Percentiles rank a stretch among this genome's conserved stretches.
These are phyloP conservation scores for Cytidiella melzeri DNA, from an alignment of 768 basidiomycete species.

Conservation along the genomic window DNA sequence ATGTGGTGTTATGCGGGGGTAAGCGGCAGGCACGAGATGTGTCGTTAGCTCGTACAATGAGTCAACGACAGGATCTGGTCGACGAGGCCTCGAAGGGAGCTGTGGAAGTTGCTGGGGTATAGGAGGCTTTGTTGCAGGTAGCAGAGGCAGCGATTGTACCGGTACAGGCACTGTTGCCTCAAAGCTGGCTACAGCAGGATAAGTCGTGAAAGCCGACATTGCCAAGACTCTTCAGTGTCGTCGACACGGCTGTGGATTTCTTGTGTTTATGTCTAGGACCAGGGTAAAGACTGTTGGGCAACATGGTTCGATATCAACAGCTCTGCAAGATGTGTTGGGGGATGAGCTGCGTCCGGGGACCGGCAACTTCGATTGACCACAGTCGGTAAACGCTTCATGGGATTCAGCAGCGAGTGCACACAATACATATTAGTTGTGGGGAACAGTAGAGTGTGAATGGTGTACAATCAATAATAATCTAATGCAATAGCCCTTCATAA, in stretches of 20 bases:
- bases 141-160: constrained; percentile 6
- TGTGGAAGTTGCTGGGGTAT: constrained; percentile 21
- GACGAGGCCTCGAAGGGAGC: constrained; percentile 35
- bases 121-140: constrained; percentile 18
- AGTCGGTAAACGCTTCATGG: no score
- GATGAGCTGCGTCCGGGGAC: no score
- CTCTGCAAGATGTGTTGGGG: no score
- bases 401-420: no score
- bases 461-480: background rate
- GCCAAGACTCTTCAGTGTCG: no score
- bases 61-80: constrained; percentile 19
- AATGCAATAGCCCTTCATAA: background rate
- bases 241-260: background rate
- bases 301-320: no score
- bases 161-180: background rate
- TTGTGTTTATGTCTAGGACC: no score
- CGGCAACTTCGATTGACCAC: no score
- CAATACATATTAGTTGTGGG: no score
- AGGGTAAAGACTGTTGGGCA: no score
- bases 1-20: constrained; percentile 39
- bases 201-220: no score
- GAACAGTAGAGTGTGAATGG: no score
- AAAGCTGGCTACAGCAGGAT: background rate
- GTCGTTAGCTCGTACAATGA: constrained; percentile 37
- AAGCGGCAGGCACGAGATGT: constrained; percentile 50